Percentiles rank a stretch among this genome's conserved stretches.
Conservation (phyloP, 306 rosid species). For the Begonia masoniana region DNA sequence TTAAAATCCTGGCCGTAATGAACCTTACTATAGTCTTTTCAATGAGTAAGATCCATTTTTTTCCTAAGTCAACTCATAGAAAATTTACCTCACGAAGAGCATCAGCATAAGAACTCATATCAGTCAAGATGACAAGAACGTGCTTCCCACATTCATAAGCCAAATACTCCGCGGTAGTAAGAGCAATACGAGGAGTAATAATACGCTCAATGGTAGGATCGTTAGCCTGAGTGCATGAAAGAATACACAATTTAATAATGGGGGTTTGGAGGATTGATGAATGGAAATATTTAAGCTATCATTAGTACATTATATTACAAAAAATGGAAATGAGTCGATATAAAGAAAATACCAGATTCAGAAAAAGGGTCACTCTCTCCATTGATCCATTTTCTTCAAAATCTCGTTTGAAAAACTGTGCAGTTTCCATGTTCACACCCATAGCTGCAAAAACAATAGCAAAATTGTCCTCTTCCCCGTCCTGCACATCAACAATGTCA, state of each 20-base stretch:
- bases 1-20: neutral
- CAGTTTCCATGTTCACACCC: slow-evolving; percentile 99
- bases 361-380: slow-evolving; percentile 98
- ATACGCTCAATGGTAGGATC: slow-evolving; percentile 97
- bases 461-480: slow-evolving; percentile 67
- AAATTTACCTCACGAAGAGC: slow-evolving; percentile 91
- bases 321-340: no score
- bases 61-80: neutral
- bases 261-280: neutral
- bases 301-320: no score
- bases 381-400: slow-evolving; percentile 97
- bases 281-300: no score
- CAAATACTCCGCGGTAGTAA: slow-evolving; percentile 91
- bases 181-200: slow-evolving; percentile 96
- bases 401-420: slow-evolving; percentile 93
- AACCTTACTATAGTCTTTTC: neutral
- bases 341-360: slow-evolving; percentile 55
- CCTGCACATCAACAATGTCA: slow-evolving; percentile 24
- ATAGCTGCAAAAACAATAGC: slow-evolving; percentile 98
- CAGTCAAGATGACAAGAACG: slow-evolving; percentile 91
- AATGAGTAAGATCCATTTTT: no score
- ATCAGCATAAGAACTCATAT: slow-evolving; percentile 97
- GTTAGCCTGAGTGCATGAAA: slow-evolving; percentile 57
- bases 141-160: slow-evolving; percentile 98
- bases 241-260: neutral